A percentile compares a stretch with the other conserved stretches of the same genome.
Conservation (phyloP, 2,329 filamentous ascomycete genomes). For the Beauveria scarabaeidicola region DNA sequence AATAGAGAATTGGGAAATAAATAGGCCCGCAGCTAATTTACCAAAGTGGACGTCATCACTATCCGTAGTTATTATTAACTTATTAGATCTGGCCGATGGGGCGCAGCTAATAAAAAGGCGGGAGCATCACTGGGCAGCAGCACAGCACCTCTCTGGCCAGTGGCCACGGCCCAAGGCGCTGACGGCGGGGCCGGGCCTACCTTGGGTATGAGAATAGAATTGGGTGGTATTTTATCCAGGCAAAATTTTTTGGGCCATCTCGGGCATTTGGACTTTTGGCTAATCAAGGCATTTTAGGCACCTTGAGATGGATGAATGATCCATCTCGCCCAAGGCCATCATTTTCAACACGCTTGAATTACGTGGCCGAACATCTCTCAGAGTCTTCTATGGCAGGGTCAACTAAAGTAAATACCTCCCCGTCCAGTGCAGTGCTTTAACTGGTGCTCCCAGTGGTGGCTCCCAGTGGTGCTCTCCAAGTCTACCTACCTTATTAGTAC, state of each 20-base stretch:
- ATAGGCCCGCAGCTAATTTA: neutral
- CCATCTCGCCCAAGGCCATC: too few relatives aligned
- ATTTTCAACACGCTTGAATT: too few relatives aligned
- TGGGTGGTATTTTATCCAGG: neutral
- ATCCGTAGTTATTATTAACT: too few relatives aligned
- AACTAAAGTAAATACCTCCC: too few relatives aligned
- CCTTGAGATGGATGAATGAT: too few relatives aligned
- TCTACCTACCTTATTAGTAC: too few relatives aligned
- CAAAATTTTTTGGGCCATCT: neutral
- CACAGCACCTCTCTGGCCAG: neutral
- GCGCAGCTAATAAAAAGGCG: neutral
- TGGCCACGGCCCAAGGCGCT: neutral
- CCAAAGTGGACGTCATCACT: neutral
- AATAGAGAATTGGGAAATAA: neutral
- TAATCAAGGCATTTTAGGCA: too few relatives aligned
- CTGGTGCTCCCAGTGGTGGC: too few relatives aligned
- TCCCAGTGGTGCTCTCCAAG: too few relatives aligned
- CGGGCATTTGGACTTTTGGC: neutral
- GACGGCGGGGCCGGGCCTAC: neutral
- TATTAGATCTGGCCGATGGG: neutral
- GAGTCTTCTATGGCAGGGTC: too few relatives aligned
- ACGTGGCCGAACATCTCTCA: too few relatives aligned
- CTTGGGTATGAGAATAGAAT: neutral
- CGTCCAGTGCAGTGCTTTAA: too few relatives aligned
- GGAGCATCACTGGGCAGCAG: neutral